Percentiles rank a stretch among this genome's conserved stretches.
These are phyloP conservation scores for Codiaeum variegatum DNA, from an alignment of 441 rosid species.

Conservation along the genomic window DNA sequence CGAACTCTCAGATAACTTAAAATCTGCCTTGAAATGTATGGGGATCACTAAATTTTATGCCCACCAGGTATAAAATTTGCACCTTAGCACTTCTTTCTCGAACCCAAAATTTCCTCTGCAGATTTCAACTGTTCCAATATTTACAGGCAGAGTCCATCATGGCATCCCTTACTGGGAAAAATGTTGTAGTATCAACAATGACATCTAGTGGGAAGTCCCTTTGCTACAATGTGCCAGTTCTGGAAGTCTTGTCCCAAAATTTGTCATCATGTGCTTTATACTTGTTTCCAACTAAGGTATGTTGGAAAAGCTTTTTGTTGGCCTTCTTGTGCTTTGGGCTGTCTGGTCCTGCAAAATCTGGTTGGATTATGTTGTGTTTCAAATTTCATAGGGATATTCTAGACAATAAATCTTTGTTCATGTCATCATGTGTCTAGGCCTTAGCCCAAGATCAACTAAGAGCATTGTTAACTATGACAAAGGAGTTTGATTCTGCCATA, in stretches of 20 bases:
- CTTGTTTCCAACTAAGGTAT: slow-evolving; percentile 93
- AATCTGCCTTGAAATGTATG: slow-evolving; percentile 55
- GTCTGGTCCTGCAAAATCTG: not conserved
- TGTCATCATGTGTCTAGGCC: slow-evolving; percentile 48
- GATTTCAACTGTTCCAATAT: slow-evolving; percentile 22
- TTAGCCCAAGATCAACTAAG: slow-evolving; percentile 95
- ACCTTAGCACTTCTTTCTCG: slow-evolving; percentile 1
- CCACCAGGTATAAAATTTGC: slow-evolving; percentile 68
- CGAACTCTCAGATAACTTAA: slow-evolving; percentile 61
- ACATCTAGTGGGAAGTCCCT: slow-evolving; percentile 99
- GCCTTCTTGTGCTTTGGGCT: slow-evolving; percentile 5
- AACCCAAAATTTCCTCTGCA: slow-evolving; percentile 15
- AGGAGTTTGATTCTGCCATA: slow-evolving; percentile 47
- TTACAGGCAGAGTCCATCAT: slow-evolving; percentile 73
- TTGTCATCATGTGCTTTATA: slow-evolving; percentile 76
- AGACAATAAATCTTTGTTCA: slow-evolving; percentile 19
- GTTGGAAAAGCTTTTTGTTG: slow-evolving; percentile 4
- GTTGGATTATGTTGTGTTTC: not conserved
- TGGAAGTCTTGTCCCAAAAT: slow-evolving; percentile 68
- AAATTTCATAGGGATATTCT: slow-evolving; percentile 4
- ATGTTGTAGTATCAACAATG: slow-evolving; percentile 88
- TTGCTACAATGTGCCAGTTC: slow-evolving; percentile 91
- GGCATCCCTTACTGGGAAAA: slow-evolving; percentile 74
- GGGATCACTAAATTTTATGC: slow-evolving; percentile 72
- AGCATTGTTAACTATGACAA: slow-evolving; percentile 52